phyloP scores from a whole-genome alignment of 108 stramenopile genomes.

The Pseudonitzschia delicatissima region DNA sequence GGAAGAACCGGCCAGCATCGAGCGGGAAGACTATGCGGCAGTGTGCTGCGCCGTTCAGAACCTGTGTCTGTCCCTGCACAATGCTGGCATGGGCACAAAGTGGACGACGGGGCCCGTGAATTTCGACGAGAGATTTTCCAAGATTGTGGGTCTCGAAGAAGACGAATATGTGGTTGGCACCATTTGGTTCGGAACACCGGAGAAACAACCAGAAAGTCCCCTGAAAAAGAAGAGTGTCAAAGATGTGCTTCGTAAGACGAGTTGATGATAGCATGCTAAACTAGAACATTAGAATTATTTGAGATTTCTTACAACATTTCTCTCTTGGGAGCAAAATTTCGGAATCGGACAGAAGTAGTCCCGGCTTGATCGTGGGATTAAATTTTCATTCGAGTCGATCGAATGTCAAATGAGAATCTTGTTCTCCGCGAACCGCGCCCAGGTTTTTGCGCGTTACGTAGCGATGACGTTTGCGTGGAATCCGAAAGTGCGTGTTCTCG shows the following conservation, averaged over 20 bases:
- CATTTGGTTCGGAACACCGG: slow-evolving; percentile 50
- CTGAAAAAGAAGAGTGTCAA: slow-evolving; percentile 27
- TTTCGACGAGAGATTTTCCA: slow-evolving; percentile 36
- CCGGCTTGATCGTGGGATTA: too few species aligned
- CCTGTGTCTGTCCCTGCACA: slow-evolving; percentile 40
- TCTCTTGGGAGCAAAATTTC: too few species aligned
- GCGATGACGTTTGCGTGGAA: slow-evolving; percentile 6
- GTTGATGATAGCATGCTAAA: too few species aligned
- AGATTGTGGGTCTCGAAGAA: slow-evolving; percentile 31
- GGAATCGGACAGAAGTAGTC: too few species aligned
- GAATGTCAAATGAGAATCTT: too few species aligned
- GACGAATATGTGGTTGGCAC: slow-evolving; percentile 49
- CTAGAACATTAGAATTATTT: too few species aligned
- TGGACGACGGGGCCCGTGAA: slow-evolving; percentile 63
- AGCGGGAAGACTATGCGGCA: slow-evolving; percentile 57
- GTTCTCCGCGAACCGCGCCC: neutral
- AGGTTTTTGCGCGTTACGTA: neutral
- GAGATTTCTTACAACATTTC: too few species aligned
- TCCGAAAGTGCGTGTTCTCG: neutral
- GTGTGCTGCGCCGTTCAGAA: slow-evolving; percentile 60
- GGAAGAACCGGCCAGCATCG: slow-evolving; percentile 30
- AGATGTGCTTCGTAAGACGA: slow-evolving; percentile 25
- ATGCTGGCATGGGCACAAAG: slow-evolving; percentile 52
- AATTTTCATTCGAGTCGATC: too few species aligned
- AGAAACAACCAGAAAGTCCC: slow-evolving; percentile 16